Percentiles rank a stretch among this genome's conserved stretches.
Evolutionary conservation across 257 asterid species (phyloP).

Genomic region (Solanum megistacrolobum): DNA sequence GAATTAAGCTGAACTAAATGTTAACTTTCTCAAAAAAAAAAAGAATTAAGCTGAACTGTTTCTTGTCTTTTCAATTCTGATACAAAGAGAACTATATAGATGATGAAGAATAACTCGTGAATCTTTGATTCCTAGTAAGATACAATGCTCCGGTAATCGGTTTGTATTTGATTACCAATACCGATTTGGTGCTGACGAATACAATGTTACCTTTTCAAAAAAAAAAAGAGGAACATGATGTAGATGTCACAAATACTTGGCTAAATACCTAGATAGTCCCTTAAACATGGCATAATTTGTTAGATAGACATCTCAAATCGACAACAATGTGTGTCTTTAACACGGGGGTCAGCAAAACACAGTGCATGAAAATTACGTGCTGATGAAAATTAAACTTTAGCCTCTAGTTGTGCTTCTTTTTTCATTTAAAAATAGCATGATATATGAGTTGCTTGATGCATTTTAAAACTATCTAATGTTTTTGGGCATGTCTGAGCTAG

Average conservation of each 20-base stretch:
- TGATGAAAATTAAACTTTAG: not conserved
- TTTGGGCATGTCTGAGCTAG: not conserved
- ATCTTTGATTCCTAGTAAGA: not conserved
- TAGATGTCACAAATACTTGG: not conserved
- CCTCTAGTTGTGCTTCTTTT: not conserved
- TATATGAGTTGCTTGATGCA: not conserved
- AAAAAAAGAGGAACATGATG: not conserved
- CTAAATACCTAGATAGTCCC: not conserved
- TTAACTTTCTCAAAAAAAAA: too few species aligned
- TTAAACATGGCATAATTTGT: not conserved
- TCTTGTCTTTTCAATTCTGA: not conserved
- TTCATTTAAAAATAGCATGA: not conserved
- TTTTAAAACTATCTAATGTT: not conserved
- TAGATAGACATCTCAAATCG: not conserved
- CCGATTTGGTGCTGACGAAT: not conserved
- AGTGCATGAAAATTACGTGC: not conserved
- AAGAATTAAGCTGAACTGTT: not conserved
- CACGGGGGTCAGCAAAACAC: not conserved
- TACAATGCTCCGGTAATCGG: not conserved
- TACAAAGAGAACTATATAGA: not conserved
- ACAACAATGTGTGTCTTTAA: not conserved
- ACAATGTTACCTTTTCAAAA: not conserved
- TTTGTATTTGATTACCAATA: not conserved
- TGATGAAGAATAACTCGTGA: not conserved
- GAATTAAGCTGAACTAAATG: too few species aligned